Conservation (phyloP, 495 filamentous ascomycete genomes). For the Talaromyces ruber region DNA sequence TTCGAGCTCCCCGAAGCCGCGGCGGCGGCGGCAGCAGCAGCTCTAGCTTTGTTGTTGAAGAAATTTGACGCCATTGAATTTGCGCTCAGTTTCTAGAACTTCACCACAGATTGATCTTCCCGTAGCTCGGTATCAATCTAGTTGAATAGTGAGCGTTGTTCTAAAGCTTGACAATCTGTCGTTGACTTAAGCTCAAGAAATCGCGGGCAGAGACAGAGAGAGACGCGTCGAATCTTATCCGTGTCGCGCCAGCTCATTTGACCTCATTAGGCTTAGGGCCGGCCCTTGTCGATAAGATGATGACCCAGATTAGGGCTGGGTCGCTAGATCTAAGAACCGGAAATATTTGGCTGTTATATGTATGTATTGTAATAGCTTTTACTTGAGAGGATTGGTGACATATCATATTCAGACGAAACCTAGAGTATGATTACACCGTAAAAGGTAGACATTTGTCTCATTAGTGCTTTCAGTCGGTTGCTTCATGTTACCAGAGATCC, state of each 20-base stretch:
- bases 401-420: no score
- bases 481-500: no score
- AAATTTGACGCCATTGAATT: conserved; percentile 55
- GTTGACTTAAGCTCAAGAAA: conserved; percentile 1
- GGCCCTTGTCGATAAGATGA: not conserved
- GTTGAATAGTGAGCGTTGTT: not conserved
- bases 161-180: not conserved
- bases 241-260: not conserved
- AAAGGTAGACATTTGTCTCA: no score
- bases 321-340: not conserved
- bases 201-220: not conserved
- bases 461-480: no score
- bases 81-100: not conserved
- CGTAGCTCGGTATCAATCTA: fast-evolving
- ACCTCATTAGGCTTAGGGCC: not conserved
- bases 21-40: conserved; percentile 61
- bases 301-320: not conserved
- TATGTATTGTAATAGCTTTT: no score
- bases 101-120: not conserved
- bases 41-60: conserved; percentile 91
- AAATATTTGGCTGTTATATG: no score
- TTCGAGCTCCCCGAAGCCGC: conserved; percentile 33
- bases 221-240: conserved; percentile 1
- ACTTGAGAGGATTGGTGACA: no score
- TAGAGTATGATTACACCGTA: no score